Evolutionary conservation across 768 basidiomycete genomes (phyloP).

Genomic region (Tricholoma sp.): DNA sequence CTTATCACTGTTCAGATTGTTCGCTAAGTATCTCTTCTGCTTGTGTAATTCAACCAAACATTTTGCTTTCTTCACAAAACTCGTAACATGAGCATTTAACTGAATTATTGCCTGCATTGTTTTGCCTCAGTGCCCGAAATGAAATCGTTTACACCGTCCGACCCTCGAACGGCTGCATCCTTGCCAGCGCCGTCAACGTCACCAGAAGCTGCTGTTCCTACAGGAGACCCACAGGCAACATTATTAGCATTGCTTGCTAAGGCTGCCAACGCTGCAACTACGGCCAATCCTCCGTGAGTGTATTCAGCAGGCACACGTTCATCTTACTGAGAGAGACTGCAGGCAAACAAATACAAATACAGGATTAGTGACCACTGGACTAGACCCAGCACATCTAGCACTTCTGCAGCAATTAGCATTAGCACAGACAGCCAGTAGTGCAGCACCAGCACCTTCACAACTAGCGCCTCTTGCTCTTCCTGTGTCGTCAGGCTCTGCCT

Average conservation of each 20-base stretch:
- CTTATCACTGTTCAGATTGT: constrained; percentile 65
- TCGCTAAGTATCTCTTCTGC: constrained; percentile 76
- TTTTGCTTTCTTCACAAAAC: constrained; percentile 37
- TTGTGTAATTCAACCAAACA: constrained; percentile 61
- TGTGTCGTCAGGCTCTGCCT: constrained; percentile 24
- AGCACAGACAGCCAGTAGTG: constrained; percentile 51
- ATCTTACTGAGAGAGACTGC: constrained; percentile 3
- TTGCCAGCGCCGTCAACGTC: constrained; percentile 23
- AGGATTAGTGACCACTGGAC: constrained; percentile 25
- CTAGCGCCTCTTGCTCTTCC: constrained; percentile 26
- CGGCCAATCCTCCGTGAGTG: constrained; percentile 35
- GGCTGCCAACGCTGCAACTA: constrained; percentile 46
- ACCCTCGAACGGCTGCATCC: constrained; percentile 32
- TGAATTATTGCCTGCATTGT: constrained; percentile 60
- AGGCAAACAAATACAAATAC: constrained; percentile 67
- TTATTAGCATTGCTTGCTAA: constrained; percentile 67
- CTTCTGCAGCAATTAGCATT: constrained; percentile 76
- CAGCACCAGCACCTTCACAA: constrained; percentile 20
- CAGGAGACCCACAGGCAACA: constrained; percentile 53
- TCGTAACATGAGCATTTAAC: constrained; percentile 56
- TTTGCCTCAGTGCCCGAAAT: constrained; percentile 59
- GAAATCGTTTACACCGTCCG: constrained; percentile 27
- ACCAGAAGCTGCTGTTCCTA: constrained; percentile 19
- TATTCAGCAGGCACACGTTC: constrained; percentile 1
- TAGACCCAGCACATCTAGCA: constrained; percentile 58